A percentile compares a stretch with the other conserved stretches of the same genome.
phyloP scores from a whole-genome alignment of 78 protist species.

The Goniomonas avonlea region DNA sequence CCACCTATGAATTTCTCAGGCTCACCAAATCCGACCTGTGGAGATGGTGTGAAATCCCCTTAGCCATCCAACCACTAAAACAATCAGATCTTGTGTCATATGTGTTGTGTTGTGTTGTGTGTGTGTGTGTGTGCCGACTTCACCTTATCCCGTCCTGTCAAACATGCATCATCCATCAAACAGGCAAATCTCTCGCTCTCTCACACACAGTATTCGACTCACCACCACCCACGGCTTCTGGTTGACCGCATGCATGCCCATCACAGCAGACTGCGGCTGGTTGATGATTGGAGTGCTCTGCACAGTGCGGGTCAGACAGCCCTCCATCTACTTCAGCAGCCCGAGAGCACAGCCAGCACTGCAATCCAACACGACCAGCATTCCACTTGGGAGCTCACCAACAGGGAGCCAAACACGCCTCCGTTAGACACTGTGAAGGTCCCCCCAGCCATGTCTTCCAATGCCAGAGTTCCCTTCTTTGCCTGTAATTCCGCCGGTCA shows the following conservation, averaged over 20 bases:
- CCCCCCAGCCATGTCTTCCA: slow-evolving; percentile 95
- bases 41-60: no score
- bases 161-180: no score
- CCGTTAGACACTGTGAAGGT: slow-evolving; percentile 98
- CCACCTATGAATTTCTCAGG: no score
- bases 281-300: slow-evolving; percentile 94
- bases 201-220: not conserved
- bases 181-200: no score
- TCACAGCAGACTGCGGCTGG: slow-evolving; percentile 76
- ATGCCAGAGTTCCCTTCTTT: slow-evolving; percentile 32
- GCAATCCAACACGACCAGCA: not conserved
- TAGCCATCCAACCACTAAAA: no score
- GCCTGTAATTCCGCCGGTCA: no score
- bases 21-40: no score
- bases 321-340: not conserved
- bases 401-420: slow-evolving; percentile 84
- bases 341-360: not conserved
- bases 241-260: slow-evolving; percentile 64
- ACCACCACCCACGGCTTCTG: slow-evolving; percentile 70
- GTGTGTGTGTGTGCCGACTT: no score
- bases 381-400: not conserved
- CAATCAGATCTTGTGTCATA: no score
- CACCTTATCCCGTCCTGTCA: no score
- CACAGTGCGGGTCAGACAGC: slow-evolving; percentile 68
- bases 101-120: no score